These are phyloP conservation scores for Amanita fuliginea DNA, from an alignment of 768 basidiomycete species.

Conservation along the genomic window DNA sequence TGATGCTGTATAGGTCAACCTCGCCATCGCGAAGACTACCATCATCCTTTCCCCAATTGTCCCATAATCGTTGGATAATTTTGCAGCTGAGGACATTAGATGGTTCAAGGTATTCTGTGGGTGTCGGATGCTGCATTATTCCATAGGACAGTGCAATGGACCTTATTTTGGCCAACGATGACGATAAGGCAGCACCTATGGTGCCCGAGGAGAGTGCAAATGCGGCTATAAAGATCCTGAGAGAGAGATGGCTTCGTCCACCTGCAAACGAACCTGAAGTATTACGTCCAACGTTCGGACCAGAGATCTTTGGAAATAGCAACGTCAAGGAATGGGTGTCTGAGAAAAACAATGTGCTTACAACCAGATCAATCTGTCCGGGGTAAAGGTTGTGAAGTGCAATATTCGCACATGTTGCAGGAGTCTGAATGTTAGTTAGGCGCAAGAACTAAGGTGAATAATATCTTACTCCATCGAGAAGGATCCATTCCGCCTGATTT, in stretches of 20 bases:
- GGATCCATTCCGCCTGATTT: slow-evolving; percentile 71
- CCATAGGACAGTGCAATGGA: slow-evolving; percentile 89
- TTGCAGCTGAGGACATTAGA: slow-evolving; percentile 58
- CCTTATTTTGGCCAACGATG: slow-evolving; percentile 56
- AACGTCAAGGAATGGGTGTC: background rate
- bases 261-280: slow-evolving; percentile 44
- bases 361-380: slow-evolving; percentile 82
- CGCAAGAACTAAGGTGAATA: background rate
- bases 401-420: slow-evolving; percentile 87
- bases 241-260: slow-evolving; percentile 1
- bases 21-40: slow-evolving; percentile 46
- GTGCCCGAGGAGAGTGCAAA: slow-evolving; percentile 89
- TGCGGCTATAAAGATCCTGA: slow-evolving; percentile 40
- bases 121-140: slow-evolving; percentile 60
- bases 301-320: slow-evolving; percentile 48
- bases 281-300: slow-evolving; percentile 80
- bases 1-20: slow-evolving; percentile 79
- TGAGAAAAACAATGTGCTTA: slow-evolving; percentile 20
- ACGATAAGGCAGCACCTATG: slow-evolving; percentile 82
- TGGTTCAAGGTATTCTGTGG: slow-evolving; percentile 46
- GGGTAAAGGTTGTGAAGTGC: slow-evolving; percentile 84
- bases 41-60: slow-evolving; percentile 72
- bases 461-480: slow-evolving; percentile 66
- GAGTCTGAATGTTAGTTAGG: slow-evolving; percentile 39
- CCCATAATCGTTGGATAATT: slow-evolving; percentile 69